These are phyloP conservation scores for Mucor mucedo DNA, from an alignment of 371 early-diverging fungal genomes.

Conservation along the genomic window DNA sequence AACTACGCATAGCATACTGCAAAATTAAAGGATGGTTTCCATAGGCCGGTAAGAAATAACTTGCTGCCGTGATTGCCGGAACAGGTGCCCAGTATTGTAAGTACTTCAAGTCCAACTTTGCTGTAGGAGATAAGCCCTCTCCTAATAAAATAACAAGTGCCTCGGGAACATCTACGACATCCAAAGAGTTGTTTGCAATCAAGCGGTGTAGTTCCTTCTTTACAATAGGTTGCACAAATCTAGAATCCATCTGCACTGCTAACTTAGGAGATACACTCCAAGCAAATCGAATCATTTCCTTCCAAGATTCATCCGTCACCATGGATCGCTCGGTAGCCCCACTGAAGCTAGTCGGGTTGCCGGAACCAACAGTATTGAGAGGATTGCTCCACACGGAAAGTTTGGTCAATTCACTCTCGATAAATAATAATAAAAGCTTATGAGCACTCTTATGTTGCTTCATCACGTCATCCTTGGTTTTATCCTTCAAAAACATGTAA, in stretches of 20 bases:
- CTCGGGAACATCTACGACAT: conserved; percentile 75
- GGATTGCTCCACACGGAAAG: conserved; percentile 86
- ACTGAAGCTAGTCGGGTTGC: conserved; percentile 44
- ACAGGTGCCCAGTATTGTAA: conserved; percentile 92
- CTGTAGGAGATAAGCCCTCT: conserved; percentile 45
- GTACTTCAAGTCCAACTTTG: conserved; percentile 58
- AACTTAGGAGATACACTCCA: conserved; percentile 83
- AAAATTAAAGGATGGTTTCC: conserved; percentile 83
- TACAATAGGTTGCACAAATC: conserved; percentile 74
- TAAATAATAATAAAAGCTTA: conserved; percentile 73
- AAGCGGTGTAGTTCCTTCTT: conserved; percentile 71
- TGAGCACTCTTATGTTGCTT: conserved; percentile 28
- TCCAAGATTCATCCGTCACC: conserved; percentile 70
- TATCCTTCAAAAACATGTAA: conserved; percentile 52
- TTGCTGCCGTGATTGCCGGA: conserved; percentile 90
- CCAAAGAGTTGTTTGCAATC: conserved; percentile 67
- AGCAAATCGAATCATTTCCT: conserved; percentile 73
- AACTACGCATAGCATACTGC: conserved; percentile 91
- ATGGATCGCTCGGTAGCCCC: conserved; percentile 54
- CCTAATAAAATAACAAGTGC: conserved; percentile 74
- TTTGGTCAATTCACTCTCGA: conserved; percentile 88
- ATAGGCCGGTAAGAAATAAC: conserved; percentile 73
- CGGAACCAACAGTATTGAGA: conserved; percentile 53
- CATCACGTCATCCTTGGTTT: conserved; percentile 38
- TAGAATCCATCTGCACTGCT: conserved; percentile 76